Evolutionary conservation across 768 basidiomycete species (phyloP).

Genomic region (Amanita jacksonii): DNA sequence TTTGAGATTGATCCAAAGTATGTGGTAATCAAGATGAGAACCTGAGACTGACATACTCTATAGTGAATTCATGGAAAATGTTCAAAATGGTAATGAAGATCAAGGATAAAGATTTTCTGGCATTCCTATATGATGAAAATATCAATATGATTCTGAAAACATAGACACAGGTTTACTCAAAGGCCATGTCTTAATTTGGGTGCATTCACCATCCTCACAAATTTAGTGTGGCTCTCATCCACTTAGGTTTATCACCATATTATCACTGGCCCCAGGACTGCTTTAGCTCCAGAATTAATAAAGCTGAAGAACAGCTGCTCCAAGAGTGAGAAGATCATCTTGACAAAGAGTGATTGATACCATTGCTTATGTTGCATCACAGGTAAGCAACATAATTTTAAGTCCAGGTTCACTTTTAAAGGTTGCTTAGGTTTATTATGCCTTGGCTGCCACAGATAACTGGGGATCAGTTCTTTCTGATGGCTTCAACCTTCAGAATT

Average conservation of each 20-base stretch:
- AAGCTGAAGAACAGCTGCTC: neutral
- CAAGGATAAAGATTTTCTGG: neutral
- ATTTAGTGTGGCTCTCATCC: neutral
- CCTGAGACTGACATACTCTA: neutral
- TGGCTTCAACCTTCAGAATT: neutral
- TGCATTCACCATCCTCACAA: neutral
- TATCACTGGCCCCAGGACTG: constrained; percentile 4
- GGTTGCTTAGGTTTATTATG: neutral
- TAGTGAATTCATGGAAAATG: constrained; percentile 3
- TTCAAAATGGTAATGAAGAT: constrained; percentile 6
- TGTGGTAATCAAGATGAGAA: too few relatives aligned
- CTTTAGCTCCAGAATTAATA: neutral
- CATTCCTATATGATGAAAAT: constrained; percentile 8
- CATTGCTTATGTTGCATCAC: neutral
- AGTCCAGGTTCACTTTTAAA: neutral
- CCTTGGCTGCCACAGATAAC: neutral
- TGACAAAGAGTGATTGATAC: neutral
- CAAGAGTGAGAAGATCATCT: neutral
- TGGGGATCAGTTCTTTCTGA: neutral
- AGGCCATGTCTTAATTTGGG: constrained; percentile 6
- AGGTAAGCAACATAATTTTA: neutral
- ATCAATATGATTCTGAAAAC: constrained; percentile 4
- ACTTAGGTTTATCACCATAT: constrained; percentile 5
- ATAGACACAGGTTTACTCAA: constrained; percentile 3
- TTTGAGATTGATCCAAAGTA: too few relatives aligned